Evolutionary conservation across 2,329 filamentous ascomycete genomes (phyloP).

Genomic region (Cladosporium sp.): DNA sequence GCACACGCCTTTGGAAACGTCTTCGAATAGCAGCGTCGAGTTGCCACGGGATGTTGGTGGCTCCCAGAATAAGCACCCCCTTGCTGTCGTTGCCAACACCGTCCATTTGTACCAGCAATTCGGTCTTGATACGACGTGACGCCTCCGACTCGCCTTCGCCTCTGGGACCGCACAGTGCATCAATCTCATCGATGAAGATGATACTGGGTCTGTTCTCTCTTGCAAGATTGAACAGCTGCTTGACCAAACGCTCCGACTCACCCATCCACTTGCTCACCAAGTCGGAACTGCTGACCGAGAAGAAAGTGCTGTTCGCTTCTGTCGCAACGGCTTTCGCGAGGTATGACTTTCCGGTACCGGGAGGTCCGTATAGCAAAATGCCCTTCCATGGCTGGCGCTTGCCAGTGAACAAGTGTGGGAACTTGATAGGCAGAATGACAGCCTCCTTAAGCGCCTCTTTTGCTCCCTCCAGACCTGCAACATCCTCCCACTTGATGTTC

Average conservation of each 20-base stretch:
- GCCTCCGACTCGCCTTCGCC: conserved; percentile 97
- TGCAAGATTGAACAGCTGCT: conserved; percentile 95
- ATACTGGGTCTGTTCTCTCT: conserved; percentile 97
- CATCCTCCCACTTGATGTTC: conserved; percentile 97
- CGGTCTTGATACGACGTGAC: conserved; percentile 95
- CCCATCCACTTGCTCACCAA: conserved; percentile 99
- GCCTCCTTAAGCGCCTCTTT: conserved; percentile 98
- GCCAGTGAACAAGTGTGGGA: conserved; percentile 92
- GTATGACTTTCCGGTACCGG: conserved; percentile 97
- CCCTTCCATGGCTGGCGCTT: conserved; percentile 99
- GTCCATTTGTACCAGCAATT: conserved; percentile 98
- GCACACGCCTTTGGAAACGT: conserved; percentile 93
- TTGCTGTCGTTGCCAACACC: conserved; percentile 95
- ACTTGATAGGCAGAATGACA: conserved; percentile 96
- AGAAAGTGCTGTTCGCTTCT: conserved; percentile 98
- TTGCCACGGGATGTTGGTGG: conserved; percentile 99
- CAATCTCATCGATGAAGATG: conserved; percentile 98
- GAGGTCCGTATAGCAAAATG: conserved; percentile 92
- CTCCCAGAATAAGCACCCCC: conserved; percentile 90
- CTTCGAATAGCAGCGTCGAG: conserved; percentile 92
- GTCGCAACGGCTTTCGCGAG: conserved; percentile 96
- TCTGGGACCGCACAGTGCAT: conserved; percentile 90
- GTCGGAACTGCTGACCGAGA: conserved; percentile 96
- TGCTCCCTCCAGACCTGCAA: conserved; percentile 87
- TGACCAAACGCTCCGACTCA: conserved; percentile 98